These are phyloP conservation scores for Zelonia costaricensis DNA, from an alignment of 208 protist genomes.

Conservation along the genomic window DNA sequence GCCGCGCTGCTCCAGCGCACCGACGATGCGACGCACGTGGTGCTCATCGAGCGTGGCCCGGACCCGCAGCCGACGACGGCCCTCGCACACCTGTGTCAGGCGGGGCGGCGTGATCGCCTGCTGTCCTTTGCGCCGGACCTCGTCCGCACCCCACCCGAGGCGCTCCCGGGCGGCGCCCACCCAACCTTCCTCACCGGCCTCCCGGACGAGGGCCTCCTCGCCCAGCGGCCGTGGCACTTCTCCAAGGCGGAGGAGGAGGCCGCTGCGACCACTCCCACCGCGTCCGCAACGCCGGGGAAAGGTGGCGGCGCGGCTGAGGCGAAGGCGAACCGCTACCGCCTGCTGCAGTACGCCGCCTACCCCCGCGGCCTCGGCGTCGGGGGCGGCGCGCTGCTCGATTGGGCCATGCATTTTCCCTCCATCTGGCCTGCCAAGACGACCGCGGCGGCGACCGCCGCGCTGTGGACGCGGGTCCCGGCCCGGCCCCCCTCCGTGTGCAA, in stretches of 20 bases:
- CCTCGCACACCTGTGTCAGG: slow-evolving; percentile 2
- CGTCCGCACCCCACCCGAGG: slow-evolving; percentile 24
- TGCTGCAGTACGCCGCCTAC: slow-evolving; percentile 42
- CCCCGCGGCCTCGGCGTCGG: slow-evolving; percentile 53
- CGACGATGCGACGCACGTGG: slow-evolving; percentile 14
- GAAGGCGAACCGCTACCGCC: slow-evolving; percentile 14
- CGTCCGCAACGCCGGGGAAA: not conserved
- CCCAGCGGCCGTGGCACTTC: slow-evolving; percentile 21
- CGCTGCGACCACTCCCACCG: not conserved
- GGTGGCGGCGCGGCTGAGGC: not conserved
- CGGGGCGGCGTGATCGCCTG: slow-evolving; percentile 19
- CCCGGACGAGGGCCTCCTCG: slow-evolving; percentile 14
- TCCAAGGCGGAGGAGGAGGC: slow-evolving; percentile 8
- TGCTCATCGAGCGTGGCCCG: slow-evolving; percentile 60
- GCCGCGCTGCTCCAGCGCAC: slow-evolving; percentile 36
- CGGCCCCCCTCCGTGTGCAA: slow-evolving; percentile 35
- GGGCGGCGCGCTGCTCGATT: slow-evolving; percentile 61
- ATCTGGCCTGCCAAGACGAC: slow-evolving; percentile 1
- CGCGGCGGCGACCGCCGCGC: not conserved
- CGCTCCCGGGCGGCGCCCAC: not conserved
- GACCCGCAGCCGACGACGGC: slow-evolving; percentile 26
- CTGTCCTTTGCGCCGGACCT: slow-evolving; percentile 44
- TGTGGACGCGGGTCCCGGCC: slow-evolving; percentile 33
- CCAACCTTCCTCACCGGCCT: slow-evolving; percentile 5
- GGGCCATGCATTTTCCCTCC: slow-evolving; percentile 52